Base-by-base conservation (phyloP, 116 monocot genomes). In the Dioscorea cayenensis region DNA sequence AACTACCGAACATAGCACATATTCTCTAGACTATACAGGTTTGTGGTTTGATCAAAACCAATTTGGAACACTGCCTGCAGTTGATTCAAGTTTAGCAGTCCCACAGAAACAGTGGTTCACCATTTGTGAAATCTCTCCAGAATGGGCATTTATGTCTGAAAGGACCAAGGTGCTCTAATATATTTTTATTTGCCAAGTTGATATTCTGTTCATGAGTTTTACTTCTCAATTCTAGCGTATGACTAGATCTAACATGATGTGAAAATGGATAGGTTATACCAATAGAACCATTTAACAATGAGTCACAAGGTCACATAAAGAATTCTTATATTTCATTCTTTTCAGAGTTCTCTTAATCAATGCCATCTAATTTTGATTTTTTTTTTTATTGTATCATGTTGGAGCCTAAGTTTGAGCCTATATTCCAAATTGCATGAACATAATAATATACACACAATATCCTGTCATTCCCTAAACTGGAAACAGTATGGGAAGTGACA, bases 61-160 rank as follows among this genome's bases (percentile, higher is more conserved):
- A 22, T 78, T 75, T 78, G 67, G 50, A 77, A 13, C 61, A 19
- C 43, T 77, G 14, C 70, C 77, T 36, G 69, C 48, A 64, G 29
- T 51, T 21, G 79, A 81, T 69, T 70, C 77, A 73, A 77, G 74
- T 73, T 65, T 82, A 67, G 75, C 81, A 19, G 37, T 79, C 59
- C 80, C 61, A 63, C 76, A 86, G 61, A 89, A 80, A 23, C 86
- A 80, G 59, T 49, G 64, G 36, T 92, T 95, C 67, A 87, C 72
- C 43, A 87, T 95, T 75, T 79, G 73, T 75, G 95, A 95, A 81
- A 85, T 95, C 55, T 89, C 84, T 65, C 95, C 92, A 52, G 92
- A 92, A 77, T 95, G 92, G 89, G 82, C 90, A 77, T 90, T 76
- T 81, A 87, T 84, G 36, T 84, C 58, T 77, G 89, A 89, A 72